A percentile compares a stretch with the other conserved stretches of the same genome.
Conservation (phyloP, 1,284 basidiomycete genomes). For the Mycena sp. region DNA sequence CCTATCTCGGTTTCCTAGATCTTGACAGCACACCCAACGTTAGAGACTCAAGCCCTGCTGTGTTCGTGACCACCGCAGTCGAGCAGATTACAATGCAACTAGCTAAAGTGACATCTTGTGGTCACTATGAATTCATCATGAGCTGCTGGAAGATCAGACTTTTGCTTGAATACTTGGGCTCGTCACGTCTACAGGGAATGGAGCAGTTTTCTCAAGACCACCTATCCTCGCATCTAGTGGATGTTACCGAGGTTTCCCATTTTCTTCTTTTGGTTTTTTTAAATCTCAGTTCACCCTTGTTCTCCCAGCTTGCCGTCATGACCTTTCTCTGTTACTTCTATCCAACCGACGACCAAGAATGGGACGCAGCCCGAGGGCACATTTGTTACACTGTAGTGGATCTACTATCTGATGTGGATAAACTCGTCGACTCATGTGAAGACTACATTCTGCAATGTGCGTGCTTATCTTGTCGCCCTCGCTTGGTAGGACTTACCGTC, state of each 20-base stretch:
- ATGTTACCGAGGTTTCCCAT: constrained; percentile 1
- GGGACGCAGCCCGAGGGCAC: not conserved
- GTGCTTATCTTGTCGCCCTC: not conserved
- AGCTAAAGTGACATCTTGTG: not conserved
- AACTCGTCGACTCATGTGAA: not conserved
- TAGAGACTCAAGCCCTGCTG: not conserved
- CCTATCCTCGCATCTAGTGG: not conserved
- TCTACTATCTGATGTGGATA: not conserved
- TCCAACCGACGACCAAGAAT: not conserved
- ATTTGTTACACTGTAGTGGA: not conserved
- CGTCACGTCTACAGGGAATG: not conserved
- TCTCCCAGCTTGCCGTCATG: not conserved
- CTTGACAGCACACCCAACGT: too few relatives aligned
- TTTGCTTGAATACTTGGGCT: constrained; percentile 1
- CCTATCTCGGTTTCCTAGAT: too few relatives aligned
- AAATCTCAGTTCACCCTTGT: not conserved
- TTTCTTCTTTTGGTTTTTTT: not conserved
- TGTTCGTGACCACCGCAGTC: not conserved
- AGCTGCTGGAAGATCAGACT: not conserved
- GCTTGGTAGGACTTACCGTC: not conserved
- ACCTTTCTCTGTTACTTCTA: not conserved
- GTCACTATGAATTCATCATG: not conserved
- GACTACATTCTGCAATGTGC: constrained; percentile 7
- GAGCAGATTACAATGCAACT: not conserved
- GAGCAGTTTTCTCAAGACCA: not conserved